Base-by-base conservation (phyloP, 1,284 basidiomycete genomes). In the Pholiota adiposa region DNA sequence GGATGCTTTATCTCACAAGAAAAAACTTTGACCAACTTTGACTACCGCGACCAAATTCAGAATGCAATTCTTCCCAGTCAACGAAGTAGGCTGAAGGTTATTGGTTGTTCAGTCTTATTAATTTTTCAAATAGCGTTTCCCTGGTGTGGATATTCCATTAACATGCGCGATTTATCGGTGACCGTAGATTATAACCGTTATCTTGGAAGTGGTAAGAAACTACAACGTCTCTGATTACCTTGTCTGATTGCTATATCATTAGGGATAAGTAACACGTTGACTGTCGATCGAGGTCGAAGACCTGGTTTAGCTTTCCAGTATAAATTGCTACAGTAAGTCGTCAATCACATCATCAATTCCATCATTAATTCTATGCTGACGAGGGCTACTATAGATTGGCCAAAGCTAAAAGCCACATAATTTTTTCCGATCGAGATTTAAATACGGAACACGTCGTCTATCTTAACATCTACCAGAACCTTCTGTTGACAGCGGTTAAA, bases 11-110 rank as follows among this genome's bases (percentile, higher is more conserved):
- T 99, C 52, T 89, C 94, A 6, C 79, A 81, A 46, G 91, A 93
- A 48, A 99, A 99, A 78, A 97, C 94, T 0, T 72, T 97, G 57
- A 84, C 90, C 16, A 97, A 95, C 72, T 96, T 96, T 73, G 87
- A 92, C 65, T 79, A 87, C 64, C 83, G 80, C 56, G 73, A 72
- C n/a, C 75, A 83, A 61, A 73, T 83, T 21, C 75, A 82, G 69
- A 89, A 85, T 60, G 77, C 85, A 5, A 78, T 79, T 3, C 77
- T 79, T 40, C 78, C 81, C 1, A 72, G 72, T 36, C 80, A 86
- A 61, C 74, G 72, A 75, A 69, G 87, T 87, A 68, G 38, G 73
- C 66, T 40, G 6, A 48, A 25, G 9, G 21, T 2, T 0, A 9
- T 44, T 36, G 7, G 5, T 1, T 38, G 33, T 16, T 41, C 0